Conservation (phyloP, 176 grass and related monocot species). For the Eremochloa ophiuroides region DNA sequence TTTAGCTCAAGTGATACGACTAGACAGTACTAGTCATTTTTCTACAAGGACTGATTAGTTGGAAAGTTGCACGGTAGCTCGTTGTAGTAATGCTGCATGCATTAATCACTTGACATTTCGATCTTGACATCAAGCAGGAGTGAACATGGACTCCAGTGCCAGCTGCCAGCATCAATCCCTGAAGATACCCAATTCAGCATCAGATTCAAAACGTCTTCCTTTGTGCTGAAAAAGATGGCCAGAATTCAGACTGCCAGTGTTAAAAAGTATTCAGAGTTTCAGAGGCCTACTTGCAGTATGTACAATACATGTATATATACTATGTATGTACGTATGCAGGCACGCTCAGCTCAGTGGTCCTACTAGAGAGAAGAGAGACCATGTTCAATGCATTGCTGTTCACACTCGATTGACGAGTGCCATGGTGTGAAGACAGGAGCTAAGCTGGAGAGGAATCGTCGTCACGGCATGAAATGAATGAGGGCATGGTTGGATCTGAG, state of each 20-base stretch:
- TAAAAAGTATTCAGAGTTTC: not conserved
- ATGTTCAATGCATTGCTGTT: conserved; percentile 1
- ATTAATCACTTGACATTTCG: conserved; percentile 10
- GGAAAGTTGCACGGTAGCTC: not conserved
- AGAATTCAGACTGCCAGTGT: not conserved
- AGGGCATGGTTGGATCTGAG: not conserved
- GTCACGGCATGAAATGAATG: not conserved
- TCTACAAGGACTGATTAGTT: conserved; percentile 16
- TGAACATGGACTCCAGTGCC: conserved; percentile 11
- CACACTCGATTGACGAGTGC: too few species aligned
- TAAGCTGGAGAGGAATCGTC: not conserved
- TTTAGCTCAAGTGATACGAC: not conserved
- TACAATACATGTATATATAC: too few species aligned
- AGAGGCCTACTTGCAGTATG: not conserved
- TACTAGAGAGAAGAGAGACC: not conserved
- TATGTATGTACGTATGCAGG: not conserved
- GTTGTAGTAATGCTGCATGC: conserved; percentile 9
- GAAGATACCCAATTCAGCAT: not conserved
- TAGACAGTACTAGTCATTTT: not conserved
- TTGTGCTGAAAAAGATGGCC: conserved; percentile 9
- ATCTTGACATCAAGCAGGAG: conserved; percentile 10
- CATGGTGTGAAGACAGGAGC: conserved; percentile 8
- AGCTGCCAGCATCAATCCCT: conserved; percentile 9
- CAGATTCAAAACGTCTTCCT: not conserved
- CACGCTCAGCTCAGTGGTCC: conserved; percentile 17